Conservation (phyloP, 352 stramenopile species). For the Phytophthora sansomeana region DNA sequence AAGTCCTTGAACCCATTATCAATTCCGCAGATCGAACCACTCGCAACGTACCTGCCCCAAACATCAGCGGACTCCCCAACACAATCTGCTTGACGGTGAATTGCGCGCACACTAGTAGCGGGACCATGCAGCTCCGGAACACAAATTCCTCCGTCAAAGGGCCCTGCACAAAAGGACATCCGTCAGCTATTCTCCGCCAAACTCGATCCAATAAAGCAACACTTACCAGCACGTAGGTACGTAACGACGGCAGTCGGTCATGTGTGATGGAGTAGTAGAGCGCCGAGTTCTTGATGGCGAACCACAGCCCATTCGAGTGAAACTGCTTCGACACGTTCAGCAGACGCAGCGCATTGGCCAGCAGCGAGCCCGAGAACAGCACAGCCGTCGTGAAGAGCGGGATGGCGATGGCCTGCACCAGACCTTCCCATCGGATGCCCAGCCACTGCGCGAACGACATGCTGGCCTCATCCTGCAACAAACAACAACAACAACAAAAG, state of each 20-base stretch:
- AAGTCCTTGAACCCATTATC: slow-evolving; percentile 5
- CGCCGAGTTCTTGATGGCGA: slow-evolving; percentile 84
- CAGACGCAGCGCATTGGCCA: slow-evolving; percentile 78
- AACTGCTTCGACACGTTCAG: slow-evolving; percentile 83
- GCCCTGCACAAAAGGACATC: slow-evolving; percentile 53
- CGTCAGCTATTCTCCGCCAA: slow-evolving; percentile 6
- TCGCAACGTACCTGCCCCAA: slow-evolving; percentile 90
- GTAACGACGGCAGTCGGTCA: slow-evolving; percentile 78
- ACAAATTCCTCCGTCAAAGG: slow-evolving; percentile 96
- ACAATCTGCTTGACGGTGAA: slow-evolving; percentile 87
- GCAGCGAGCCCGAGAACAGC: slow-evolving; percentile 81
- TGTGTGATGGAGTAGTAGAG: slow-evolving; percentile 82
- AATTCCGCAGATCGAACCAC: slow-evolving; percentile 16
- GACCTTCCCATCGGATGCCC: slow-evolving; percentile 74
- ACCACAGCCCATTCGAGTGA: slow-evolving; percentile 74
- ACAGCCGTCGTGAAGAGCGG: slow-evolving; percentile 75
- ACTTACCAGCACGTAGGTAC: slow-evolving; percentile 84
- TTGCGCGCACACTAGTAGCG: slow-evolving; percentile 86
- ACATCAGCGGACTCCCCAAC: slow-evolving; percentile 92
- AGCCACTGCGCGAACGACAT: slow-evolving; percentile 89
- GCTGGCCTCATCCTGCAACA: slow-evolving; percentile 68
- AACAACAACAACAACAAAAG: slow-evolving; percentile 3
- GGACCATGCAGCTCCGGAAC: slow-evolving; percentile 95
- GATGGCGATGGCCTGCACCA: slow-evolving; percentile 63
- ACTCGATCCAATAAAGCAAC: neutral